Conservation (phyloP, 78 protist species). For the Tieghemostelium lacteum region DNA sequence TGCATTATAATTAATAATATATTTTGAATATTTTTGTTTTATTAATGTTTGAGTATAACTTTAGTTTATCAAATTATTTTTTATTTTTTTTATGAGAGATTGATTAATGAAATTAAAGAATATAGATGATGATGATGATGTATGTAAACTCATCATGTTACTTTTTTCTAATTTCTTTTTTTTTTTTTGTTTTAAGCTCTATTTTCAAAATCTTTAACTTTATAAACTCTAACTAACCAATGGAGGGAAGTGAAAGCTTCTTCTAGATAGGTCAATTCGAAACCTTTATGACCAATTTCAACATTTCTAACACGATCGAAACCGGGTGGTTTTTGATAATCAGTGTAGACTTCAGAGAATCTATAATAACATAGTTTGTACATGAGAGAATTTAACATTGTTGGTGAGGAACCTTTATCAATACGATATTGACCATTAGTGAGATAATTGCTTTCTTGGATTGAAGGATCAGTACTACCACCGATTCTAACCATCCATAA, state of each 20-base stretch:
- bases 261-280: constrained; percentile 91
- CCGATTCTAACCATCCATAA: constrained; percentile 98
- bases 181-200: constrained; percentile 46
- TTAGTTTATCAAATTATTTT: no score
- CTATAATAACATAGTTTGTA: constrained; percentile 96
- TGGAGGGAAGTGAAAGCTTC: constrained; percentile 98
- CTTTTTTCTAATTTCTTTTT: neutral
- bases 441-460: constrained; percentile 90
- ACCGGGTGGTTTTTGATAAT: constrained; percentile 90
- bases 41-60: no score
- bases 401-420: constrained; percentile 84
- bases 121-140: no score
- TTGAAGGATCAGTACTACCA: constrained; percentile 48
- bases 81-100: no score
- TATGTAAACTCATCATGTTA: no score
- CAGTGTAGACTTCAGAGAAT: constrained; percentile 92
- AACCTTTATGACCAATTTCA: constrained; percentile 95
- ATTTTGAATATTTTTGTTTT: no score
- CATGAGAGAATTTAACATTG: constrained; percentile 94
- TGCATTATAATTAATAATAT: no score
- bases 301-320: constrained; percentile 94
- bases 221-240: constrained; percentile 98
- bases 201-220: constrained; percentile 89
- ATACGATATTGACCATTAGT: constrained; percentile 89
- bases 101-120: no score